Evolutionary conservation across 345 rosid species (phyloP), one percentile per base, ranked within the genome.

Genomic region (Syzygium jambos): DNA sequence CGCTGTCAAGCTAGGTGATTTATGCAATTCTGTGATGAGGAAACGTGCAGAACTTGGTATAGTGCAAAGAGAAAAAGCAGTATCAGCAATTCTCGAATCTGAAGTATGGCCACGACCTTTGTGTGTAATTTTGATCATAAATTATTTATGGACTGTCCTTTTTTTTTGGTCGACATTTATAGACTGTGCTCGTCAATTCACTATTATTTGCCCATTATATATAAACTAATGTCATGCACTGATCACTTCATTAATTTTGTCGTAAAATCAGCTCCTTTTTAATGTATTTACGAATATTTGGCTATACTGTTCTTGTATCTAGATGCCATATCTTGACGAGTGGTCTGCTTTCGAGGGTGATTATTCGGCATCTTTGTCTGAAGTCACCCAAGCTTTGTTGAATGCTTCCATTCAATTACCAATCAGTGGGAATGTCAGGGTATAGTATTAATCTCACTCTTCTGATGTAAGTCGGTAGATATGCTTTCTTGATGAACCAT

Each of bases 251-350:
- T n/a, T 46, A 56, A 25, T 29, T 85, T 59, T 46, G 41, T 56
- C 52, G 51, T 51, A 61, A 12, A 15, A 21, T n/a, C 14, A 59
- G 49, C 41, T 30, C 84, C 38, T 27, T 51, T 51, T 86, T 2
- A 23, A 54, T 52, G 55, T 29, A 34, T 73, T 86, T 77, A 16
- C 82, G 84, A 85, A 68, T 84, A 85, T 61, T n/a, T 61, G 68
- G 68, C n/a, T 61, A 27, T 13, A 27, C 34, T 61, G 34, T 61
- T 27, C 68, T 61, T 61, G 15, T 29, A 57, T 57, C 65, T 86
- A 95, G 98, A 93, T 93, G 93, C 98, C 98, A 23, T 91, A 88
- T 90, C 92, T 95, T 88, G 99, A 95, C 41, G 92, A 93, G 88
- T 95, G 97, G 99, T 90, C 91, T 27, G 88, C 56, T 5, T 34